Evolutionary conservation across 257 asterid genomes (phyloP).

Genomic region (Verbena officinalis): DNA sequence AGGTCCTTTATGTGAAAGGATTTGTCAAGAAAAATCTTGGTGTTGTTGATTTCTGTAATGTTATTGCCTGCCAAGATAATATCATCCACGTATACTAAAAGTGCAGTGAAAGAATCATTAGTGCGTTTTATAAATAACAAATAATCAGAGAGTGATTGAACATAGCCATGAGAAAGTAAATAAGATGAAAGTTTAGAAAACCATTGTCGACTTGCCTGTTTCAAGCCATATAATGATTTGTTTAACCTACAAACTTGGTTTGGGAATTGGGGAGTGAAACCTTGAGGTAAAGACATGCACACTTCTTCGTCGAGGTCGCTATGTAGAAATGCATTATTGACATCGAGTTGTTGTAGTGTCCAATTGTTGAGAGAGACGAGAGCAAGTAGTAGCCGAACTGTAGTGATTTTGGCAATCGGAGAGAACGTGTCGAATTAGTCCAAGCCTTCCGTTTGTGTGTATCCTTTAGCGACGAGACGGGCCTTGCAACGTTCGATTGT

Average conservation of each 20-base stretch:
- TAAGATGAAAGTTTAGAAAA: background rate
- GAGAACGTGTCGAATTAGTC: background rate
- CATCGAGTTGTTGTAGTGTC: background rate
- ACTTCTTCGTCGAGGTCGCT: background rate
- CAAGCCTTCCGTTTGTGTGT: too few relatives aligned
- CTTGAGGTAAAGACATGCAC: background rate
- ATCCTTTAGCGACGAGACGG: too few relatives aligned
- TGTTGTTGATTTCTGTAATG: background rate
- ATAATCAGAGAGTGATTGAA: background rate
- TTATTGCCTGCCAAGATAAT: background rate
- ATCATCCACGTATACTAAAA: too few relatives aligned
- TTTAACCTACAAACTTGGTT: too few relatives aligned
- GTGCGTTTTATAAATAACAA: background rate
- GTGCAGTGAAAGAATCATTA: fast-evolving
- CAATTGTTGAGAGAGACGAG: background rate
- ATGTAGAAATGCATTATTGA: too few relatives aligned
- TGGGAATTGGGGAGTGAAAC: background rate
- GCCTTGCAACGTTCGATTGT: background rate
- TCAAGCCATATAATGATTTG: too few relatives aligned
- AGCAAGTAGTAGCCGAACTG: background rate
- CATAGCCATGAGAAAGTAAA: background rate
- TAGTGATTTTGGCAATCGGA: background rate
- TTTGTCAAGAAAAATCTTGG: background rate
- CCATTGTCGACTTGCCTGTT: too few relatives aligned
- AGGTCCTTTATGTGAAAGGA: too few relatives aligned